Evolutionary conservation across 441 rosid genomes (phyloP).

Genomic region (Adansonia madagascariensis): DNA sequence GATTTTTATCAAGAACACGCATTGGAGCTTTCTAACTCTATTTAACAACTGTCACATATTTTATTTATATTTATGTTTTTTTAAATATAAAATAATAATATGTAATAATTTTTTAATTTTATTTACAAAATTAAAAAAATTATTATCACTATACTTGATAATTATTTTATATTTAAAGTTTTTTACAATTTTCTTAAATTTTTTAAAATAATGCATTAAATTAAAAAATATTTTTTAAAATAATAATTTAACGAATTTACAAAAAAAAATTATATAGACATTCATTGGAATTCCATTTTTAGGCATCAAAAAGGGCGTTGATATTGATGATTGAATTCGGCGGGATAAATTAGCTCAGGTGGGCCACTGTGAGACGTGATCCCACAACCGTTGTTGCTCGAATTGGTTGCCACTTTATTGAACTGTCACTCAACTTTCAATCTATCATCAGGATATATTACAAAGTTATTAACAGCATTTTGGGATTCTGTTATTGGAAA

Average conservation of each 20-base stretch:
- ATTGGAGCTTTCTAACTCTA: too few species aligned
- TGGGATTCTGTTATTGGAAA: neutral
- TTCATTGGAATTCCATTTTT: neutral
- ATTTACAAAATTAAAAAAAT: too few species aligned
- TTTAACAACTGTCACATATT: too few species aligned
- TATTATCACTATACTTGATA: too few species aligned
- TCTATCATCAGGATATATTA: neutral
- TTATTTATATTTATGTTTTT: too few species aligned
- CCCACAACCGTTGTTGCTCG: neutral
- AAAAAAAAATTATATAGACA: neutral
- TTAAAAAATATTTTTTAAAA: neutral
- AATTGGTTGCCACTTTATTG: neutral
- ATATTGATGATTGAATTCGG: neutral
- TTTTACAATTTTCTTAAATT: neutral
- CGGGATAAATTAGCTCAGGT: slow-evolving; percentile 6
- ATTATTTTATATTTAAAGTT: too few species aligned
- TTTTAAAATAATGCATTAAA: neutral
- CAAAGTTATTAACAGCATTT: neutral
- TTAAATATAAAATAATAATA: too few species aligned
- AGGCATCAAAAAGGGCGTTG: neutral
- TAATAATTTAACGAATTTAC: neutral
- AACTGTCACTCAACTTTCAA: neutral
- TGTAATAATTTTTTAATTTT: too few species aligned
- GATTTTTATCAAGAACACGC: too few species aligned
- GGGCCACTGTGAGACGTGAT: neutral